These are phyloP conservation scores for Ogataea thermomethanolica DNA, from an alignment of 805 yeast genomes.

Conservation along the genomic window DNA sequence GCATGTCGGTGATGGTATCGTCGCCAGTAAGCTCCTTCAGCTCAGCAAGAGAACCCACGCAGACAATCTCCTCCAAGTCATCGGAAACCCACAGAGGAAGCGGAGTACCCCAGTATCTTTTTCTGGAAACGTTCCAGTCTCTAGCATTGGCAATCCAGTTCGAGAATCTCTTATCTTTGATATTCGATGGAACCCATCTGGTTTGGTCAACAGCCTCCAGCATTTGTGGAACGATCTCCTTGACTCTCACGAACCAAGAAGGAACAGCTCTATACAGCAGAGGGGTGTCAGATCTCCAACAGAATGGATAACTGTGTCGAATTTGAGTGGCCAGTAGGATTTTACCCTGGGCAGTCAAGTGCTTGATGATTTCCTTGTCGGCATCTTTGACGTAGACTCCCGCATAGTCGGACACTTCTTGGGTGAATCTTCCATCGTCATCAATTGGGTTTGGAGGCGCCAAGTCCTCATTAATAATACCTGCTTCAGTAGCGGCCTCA, in stretches of 20 bases:
- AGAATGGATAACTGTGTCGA: slow-evolving; percentile 96
- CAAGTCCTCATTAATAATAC: slow-evolving; percentile 65
- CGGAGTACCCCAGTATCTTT: slow-evolving; percentile 99
- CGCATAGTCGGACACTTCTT: slow-evolving; percentile 66
- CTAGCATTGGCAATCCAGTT: slow-evolving; percentile 99
- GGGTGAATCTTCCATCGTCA: slow-evolving; percentile 82
- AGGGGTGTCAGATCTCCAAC: slow-evolving; percentile 99
- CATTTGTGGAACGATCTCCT: slow-evolving; percentile 85
- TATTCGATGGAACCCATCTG: slow-evolving; percentile 88
- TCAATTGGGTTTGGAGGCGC: slow-evolving; percentile 93
- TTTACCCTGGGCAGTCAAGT: slow-evolving; percentile 73
- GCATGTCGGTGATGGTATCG: slow-evolving; percentile 79
- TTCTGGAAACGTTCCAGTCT: slow-evolving; percentile 98
- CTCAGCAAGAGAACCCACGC: slow-evolving; percentile 89
- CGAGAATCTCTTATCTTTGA: slow-evolving; percentile 92
- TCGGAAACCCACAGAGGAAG: slow-evolving; percentile 97
- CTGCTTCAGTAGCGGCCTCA: slow-evolving; percentile 70
- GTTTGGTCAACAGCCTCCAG: slow-evolving; percentile 79
- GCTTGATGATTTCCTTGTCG: slow-evolving; percentile 84
- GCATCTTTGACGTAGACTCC: slow-evolving; percentile 95
- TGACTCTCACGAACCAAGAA: slow-evolving; percentile 95
- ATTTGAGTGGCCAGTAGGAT: slow-evolving; percentile 76
- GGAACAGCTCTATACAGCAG: slow-evolving; percentile 94
- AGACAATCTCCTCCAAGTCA: slow-evolving; percentile 87
- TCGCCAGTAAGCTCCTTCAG: slow-evolving; percentile 81